These are phyloP conservation scores for Aspergillus coremiiformis DNA, from an alignment of 495 filamentous ascomycete genomes.

Conservation along the genomic window DNA sequence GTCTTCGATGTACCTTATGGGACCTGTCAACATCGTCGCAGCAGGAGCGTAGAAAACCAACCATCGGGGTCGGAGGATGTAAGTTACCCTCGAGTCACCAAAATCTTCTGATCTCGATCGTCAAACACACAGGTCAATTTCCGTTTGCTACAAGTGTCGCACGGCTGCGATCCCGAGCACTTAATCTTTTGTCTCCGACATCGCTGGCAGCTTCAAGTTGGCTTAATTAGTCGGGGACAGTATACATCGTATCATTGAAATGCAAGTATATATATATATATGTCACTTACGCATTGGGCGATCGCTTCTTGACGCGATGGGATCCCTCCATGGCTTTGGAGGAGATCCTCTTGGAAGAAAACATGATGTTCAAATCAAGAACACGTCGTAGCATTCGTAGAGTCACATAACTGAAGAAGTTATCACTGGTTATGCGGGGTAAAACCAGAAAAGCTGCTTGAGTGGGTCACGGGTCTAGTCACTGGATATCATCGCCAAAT, in stretches of 20 bases:
- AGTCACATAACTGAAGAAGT: no score
- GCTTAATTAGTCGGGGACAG: neutral
- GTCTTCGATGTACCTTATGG: slow-evolving; percentile 29
- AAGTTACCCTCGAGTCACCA: slow-evolving; percentile 36
- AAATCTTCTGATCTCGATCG: slow-evolving; percentile 35
- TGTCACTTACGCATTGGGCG: slow-evolving; percentile 35
- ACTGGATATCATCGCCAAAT: no score
- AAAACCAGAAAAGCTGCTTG: no score
- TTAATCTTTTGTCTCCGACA: slow-evolving; percentile 43
- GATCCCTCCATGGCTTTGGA: slow-evolving; percentile 5
- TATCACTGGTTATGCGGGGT: no score
- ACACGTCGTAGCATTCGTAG: no score
- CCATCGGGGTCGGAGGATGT: no score
- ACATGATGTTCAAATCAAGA: no score
- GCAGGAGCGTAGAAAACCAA: no score
- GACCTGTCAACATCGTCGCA: neutral
- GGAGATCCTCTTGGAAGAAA: neutral
- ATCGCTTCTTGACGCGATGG: slow-evolving; percentile 28
- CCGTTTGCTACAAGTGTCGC: slow-evolving; percentile 36
- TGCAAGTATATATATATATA: no score
- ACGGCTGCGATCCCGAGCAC: slow-evolving; percentile 36
- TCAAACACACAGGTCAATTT: slow-evolving; percentile 36
- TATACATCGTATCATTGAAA: no score
- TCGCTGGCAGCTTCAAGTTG: slow-evolving; percentile 27
- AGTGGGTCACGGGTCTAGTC: no score